Percentiles rank a stretch among this genome's conserved stretches.
These are phyloP conservation scores for Cryoendolithus antarcticus DNA, from an alignment of 2,329 filamentous ascomycete species.

Conservation along the genomic window DNA sequence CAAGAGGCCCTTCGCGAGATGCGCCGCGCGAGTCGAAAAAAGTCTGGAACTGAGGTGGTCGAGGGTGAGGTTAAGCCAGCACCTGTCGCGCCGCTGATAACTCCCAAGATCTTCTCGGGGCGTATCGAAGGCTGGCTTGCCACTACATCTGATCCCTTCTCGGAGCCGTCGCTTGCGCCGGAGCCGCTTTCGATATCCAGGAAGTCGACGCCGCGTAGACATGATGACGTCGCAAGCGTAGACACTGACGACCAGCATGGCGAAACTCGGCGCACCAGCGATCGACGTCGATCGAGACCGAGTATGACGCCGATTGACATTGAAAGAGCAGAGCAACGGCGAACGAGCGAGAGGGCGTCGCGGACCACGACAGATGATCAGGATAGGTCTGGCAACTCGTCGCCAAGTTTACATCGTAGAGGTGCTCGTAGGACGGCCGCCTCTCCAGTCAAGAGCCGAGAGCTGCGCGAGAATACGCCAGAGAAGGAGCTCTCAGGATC, in stretches of 20 bases:
- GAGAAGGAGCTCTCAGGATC: no score
- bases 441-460: constrained; percentile 27
- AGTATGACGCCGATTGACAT: constrained; percentile 10
- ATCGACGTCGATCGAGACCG: constrained; percentile 10
- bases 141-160: constrained; percentile 22
- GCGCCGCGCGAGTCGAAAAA: neutral
- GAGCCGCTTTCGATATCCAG: constrained; percentile 15
- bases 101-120: constrained; percentile 33
- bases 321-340: neutral
- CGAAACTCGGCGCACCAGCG: constrained; percentile 3
- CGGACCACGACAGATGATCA: constrained; percentile 3
- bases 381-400: constrained; percentile 6
- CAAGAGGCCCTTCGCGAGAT: neutral
- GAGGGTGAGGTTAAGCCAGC: constrained; percentile 3
- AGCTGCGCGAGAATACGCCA: no score
- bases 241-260: no score
- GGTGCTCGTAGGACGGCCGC: constrained; percentile 25
- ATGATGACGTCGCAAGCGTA: no score
- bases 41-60: neutral
- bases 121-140: constrained; percentile 53
- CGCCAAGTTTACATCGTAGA: constrained; percentile 23
- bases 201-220: constrained; percentile 7
- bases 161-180: constrained; percentile 23
- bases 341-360: neutral
- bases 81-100: constrained; percentile 22